phyloP scores from a whole-genome alignment of 768 basidiomycete genomes.

The Rhodotorula kratochvilovae region DNA sequence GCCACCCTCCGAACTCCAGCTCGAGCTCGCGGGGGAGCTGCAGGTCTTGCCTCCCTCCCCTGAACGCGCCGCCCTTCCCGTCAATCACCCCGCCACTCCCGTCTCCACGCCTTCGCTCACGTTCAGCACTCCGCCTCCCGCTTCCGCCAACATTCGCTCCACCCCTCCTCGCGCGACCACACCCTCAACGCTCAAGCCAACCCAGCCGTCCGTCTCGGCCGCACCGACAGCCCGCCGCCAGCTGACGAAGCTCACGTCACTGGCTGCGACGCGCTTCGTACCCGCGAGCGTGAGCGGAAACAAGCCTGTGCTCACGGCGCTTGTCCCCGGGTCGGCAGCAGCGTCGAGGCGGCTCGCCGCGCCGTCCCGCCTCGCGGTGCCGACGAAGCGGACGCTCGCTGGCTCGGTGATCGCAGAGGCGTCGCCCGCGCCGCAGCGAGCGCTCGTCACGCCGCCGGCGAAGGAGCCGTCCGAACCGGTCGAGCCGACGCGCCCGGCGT shows the following conservation, averaged over 20 bases:
- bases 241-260: conserved; percentile 18
- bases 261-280: not conserved
- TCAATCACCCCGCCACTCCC: not conserved
- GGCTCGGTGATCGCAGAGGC: not conserved
- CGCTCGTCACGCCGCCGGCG: not conserved
- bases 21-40: too few species aligned
- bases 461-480: not conserved
- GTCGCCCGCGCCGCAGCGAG: not conserved
- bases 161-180: not conserved
- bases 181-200: not conserved
- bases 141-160: too few species aligned
- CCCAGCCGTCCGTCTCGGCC: not conserved
- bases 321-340: not conserved
- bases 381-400: not conserved
- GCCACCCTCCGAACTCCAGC: too few species aligned
- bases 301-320: not conserved
- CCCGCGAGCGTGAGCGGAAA: not conserved
- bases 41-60: not conserved
- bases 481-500: not conserved
- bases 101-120: not conserved
- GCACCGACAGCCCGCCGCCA: conserved; percentile 18
- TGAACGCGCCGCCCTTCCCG: not conserved
- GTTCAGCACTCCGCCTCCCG: not conserved
- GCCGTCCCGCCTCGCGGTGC: not conserved
- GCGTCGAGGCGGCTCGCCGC: not conserved